phyloP scores from a whole-genome alignment of 768 basidiomycete species.

The Floccularia luteovirens region DNA sequence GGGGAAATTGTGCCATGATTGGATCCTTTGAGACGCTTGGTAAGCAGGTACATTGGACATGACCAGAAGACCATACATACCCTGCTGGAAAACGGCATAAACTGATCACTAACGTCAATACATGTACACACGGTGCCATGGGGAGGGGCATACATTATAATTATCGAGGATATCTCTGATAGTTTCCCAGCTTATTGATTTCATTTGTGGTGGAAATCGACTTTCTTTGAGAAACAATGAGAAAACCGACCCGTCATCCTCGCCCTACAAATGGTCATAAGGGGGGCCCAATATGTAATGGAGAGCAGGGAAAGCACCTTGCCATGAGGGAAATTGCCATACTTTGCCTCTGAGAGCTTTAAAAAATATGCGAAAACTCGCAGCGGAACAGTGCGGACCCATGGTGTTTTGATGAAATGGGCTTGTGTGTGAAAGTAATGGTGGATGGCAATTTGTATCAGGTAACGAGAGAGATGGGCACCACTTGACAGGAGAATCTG shows the following conservation, averaged over 20 bases:
- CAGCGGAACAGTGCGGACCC: conserved; percentile 62
- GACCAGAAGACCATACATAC: conserved; percentile 23
- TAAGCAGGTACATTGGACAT: conserved; percentile 3
- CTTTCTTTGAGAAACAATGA: conserved; percentile 62
- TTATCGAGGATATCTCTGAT: conserved; percentile 61
- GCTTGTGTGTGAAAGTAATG: conserved; percentile 69
- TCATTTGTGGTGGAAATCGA: conserved; percentile 50
- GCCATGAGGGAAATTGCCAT: conserved; percentile 58
- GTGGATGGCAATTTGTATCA: conserved; percentile 70
- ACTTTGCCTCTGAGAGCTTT: conserved; percentile 45
- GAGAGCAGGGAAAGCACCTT: too few species aligned
- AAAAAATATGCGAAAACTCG: conserved; percentile 59
- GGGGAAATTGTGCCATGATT: conserved; percentile 69
- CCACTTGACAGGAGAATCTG: conserved; percentile 72
- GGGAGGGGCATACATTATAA: conserved; percentile 45
- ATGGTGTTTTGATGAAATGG: conserved; percentile 69
- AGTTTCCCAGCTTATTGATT: conserved; percentile 54
- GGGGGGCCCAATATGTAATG: too few species aligned
- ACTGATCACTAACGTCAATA: conserved; percentile 43
- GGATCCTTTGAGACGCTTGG: conserved; percentile 46
- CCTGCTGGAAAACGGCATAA: conserved; percentile 71
- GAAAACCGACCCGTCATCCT: conserved; percentile 70
- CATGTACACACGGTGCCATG: too few species aligned
- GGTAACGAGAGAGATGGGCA: conserved; percentile 72
- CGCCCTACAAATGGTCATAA: conserved; percentile 46